Evolutionary conservation across 1,139 yeast genomes (phyloP), one percentile per base, ranked within the genome.

Genomic region (Magnusiomyces fungicola): DNA sequence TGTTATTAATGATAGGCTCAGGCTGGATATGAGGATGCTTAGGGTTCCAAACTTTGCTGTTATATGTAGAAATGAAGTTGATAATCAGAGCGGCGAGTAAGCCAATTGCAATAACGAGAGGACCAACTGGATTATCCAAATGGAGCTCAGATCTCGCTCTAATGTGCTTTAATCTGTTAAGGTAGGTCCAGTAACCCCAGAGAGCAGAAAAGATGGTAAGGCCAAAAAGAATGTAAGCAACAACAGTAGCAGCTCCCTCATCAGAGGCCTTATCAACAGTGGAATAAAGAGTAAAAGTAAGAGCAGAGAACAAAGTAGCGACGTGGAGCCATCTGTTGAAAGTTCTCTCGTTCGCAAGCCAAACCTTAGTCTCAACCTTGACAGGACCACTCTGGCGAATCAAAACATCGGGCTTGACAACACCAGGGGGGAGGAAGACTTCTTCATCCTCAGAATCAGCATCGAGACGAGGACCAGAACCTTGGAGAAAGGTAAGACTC

Each of bases 341-440:
- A 2, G 98, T 92, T 68, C 98, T 84, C 70, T 92, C 98, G 64
- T 92, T 92, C 32, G 98, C 98, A 55, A 92, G 74, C 97, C 98
- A 92, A 36, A 92, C 98, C 66, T 92, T 92, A 32, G 97, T 95
- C 71, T 92, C 98, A 50, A 92, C 89, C 67, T 85, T 89, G 52
- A 89, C 78, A 2, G 96, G 94, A 5, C 97, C 96, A 34, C 92
- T 81, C 64, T 89, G 89, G 63, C 90, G 86, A 61, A 92, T 75
- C 69, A 85, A 79, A 46, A 75, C 71, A 12, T 77, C 80, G 47
- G 98, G 98, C 63, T 83, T 85, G 46, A 75, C 73, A 18, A 92
- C 97, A 23, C 97, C 97, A 3, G 86, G 80, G 5, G 98, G 98
- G 52, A 92, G 72, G 33, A 77, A 81, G 43, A 88, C 77, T 64